A percentile compares a stretch with the other conserved stretches of the same genome.
Evolutionary conservation across 2,329 filamentous ascomycete genomes (phyloP).

Genomic region (Ilyonectria sp.): DNA sequence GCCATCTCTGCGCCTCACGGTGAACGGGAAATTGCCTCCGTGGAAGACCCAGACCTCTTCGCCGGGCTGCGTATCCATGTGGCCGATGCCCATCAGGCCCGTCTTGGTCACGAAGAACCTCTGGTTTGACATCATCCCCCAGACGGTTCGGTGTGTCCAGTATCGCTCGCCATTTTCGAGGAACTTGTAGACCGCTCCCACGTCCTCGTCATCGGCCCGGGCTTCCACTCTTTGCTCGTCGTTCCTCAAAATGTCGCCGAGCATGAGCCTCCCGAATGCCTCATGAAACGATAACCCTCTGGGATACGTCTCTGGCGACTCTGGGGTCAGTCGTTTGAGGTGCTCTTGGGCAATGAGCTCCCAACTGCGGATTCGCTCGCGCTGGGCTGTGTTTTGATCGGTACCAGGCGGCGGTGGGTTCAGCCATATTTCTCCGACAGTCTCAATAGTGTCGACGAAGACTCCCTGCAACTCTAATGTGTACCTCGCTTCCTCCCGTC

Average conservation of each 20-base stretch:
- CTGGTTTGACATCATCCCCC: conserved; percentile 22
- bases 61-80: conserved; percentile 26
- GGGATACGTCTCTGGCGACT: conserved; percentile 9
- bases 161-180: conserved; percentile 12
- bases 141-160: conserved; percentile 7
- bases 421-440: conserved; percentile 19
- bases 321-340: not conserved
- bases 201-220: conserved; percentile 2
- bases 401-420: not conserved
- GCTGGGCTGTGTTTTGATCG: not conserved
- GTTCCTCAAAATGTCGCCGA: conserved; percentile 16
- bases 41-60: conserved; percentile 27
- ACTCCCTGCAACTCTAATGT: conserved; percentile 20
- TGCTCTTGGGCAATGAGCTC: conserved; percentile 16
- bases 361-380: conserved; percentile 13
- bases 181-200: conserved; percentile 16
- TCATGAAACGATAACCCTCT: conserved; percentile 13
- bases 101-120: conserved; percentile 25
- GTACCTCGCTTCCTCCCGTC: not conserved
- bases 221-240: not conserved
- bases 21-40: conserved; percentile 30
- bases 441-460: conserved; percentile 18
- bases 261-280: conserved; percentile 30
- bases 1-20: conserved; percentile 3
- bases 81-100: conserved; percentile 27